These are phyloP conservation scores for Candida piceae DNA, from an alignment of 805 yeast species.

Conservation along the genomic window DNA sequence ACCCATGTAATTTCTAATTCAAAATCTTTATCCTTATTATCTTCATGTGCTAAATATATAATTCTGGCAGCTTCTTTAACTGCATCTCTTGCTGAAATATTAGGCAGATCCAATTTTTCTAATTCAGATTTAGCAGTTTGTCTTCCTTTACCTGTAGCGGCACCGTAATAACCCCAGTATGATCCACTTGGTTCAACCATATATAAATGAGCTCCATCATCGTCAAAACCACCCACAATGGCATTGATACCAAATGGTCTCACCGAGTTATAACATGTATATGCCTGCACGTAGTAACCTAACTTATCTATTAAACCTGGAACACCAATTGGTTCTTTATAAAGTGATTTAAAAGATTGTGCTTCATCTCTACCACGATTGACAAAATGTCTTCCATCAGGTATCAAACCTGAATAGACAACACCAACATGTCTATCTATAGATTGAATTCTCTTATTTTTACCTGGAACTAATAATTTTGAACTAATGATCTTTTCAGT, in stretches of 20 bases:
- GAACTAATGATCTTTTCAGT: slow-evolving; percentile 91
- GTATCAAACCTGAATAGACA: slow-evolving; percentile 89
- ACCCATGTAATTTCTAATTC: slow-evolving; percentile 94
- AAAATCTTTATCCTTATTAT: slow-evolving; percentile 94
- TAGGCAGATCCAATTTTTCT: slow-evolving; percentile 77
- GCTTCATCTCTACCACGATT: slow-evolving; percentile 92
- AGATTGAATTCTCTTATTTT: slow-evolving; percentile 86
- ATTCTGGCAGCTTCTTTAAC: slow-evolving; percentile 92
- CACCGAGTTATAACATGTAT: slow-evolving; percentile 92
- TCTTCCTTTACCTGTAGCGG: slow-evolving; percentile 98
- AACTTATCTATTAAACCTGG: slow-evolving; percentile 81
- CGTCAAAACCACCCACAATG: slow-evolving; percentile 91
- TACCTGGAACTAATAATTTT: slow-evolving; percentile 81
- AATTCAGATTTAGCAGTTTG: slow-evolving; percentile 96
- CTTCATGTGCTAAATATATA: slow-evolving; percentile 93
- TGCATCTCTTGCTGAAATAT: slow-evolving; percentile 71
- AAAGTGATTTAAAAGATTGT: slow-evolving; percentile 65
- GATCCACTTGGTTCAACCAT: slow-evolving; percentile 98
- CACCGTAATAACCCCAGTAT: slow-evolving; percentile 96
- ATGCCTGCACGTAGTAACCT: slow-evolving; percentile 90
- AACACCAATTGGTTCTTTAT: slow-evolving; percentile 71
- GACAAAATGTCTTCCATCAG: slow-evolving; percentile 95
- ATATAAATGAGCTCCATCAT: slow-evolving; percentile 77
- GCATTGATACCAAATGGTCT: slow-evolving; percentile 96
- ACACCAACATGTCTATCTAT: slow-evolving; percentile 93